These are phyloP conservation scores for Suillus cothurnatus DNA, from an alignment of 768 basidiomycete species.

Conservation along the genomic window DNA sequence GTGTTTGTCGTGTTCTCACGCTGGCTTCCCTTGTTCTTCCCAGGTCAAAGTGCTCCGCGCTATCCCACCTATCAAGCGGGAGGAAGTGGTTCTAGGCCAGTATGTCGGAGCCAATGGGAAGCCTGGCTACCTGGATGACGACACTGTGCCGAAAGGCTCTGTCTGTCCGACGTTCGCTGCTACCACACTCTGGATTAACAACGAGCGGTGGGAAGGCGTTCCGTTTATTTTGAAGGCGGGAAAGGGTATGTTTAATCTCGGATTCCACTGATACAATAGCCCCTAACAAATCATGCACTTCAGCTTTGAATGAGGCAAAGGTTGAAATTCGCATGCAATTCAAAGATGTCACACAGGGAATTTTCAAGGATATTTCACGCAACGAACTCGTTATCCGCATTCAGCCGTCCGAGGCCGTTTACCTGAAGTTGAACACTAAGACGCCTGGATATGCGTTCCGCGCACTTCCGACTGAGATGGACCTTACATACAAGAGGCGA, in stretches of 20 bases:
- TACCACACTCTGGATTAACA: constrained; percentile 87
- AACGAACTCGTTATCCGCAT: constrained; percentile 98
- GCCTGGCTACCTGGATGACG: constrained; percentile 99
- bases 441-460: constrained; percentile 88
- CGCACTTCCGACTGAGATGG: constrained; percentile 95
- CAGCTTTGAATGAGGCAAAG: constrained; percentile 97
- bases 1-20: constrained; percentile 20
- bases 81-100: constrained; percentile 91
- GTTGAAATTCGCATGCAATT: constrained; percentile 98
- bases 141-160: constrained; percentile 90
- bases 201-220: constrained; percentile 97
- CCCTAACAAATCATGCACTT: constrained; percentile 8
- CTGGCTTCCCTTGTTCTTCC: constrained; percentile 7
- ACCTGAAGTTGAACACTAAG: constrained; percentile 96
- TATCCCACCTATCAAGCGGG: constrained; percentile 77
- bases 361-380: constrained; percentile 94
- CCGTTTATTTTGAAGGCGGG: constrained; percentile 98
- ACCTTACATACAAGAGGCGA: constrained; percentile 95
- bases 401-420: constrained; percentile 94
- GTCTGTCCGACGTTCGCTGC: constrained; percentile 95
- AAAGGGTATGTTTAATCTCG: constrained; percentile 64
- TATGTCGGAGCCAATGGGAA: constrained; percentile 88
- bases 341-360: constrained; percentile 95
- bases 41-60: constrained; percentile 96
- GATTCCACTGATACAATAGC: constrained; percentile 16